phyloP scores from a whole-genome alignment of 2,329 filamentous ascomycete genomes.

The Aaosphaeria arxii region DNA sequence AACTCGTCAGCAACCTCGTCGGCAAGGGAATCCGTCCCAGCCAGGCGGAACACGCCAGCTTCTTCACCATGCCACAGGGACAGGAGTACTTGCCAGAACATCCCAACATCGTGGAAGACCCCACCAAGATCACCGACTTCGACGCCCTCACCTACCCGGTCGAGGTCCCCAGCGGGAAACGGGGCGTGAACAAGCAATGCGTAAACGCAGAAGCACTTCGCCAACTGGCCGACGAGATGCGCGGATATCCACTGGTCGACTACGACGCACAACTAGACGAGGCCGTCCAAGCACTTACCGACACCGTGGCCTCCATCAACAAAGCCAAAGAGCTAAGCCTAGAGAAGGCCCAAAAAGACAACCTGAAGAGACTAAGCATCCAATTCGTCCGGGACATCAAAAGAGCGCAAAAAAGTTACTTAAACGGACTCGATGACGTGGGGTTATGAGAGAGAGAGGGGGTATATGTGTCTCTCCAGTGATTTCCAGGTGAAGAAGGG shows the following conservation, averaged over 20 bases:
- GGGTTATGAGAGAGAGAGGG: too few relatives aligned
- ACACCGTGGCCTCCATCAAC: background rate
- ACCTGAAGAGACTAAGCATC: too few relatives aligned
- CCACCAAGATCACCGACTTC: background rate
- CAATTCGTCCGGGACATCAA: too few relatives aligned
- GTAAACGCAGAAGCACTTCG: background rate
- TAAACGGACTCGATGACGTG: too few relatives aligned
- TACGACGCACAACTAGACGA: background rate
- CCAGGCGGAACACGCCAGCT: background rate
- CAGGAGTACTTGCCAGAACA: conserved; percentile 3
- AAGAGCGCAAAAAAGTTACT: too few relatives aligned
- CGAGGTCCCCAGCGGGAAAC: background rate
- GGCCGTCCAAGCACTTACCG: background rate
- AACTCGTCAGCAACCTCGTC: too few relatives aligned
- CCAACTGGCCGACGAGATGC: background rate
- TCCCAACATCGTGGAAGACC: conserved; percentile 1
- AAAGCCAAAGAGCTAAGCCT: too few relatives aligned
- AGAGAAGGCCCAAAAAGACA: too few relatives aligned
- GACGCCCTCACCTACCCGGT: conserved; percentile 4
- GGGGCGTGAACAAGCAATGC: background rate
- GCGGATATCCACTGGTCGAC: too few relatives aligned
- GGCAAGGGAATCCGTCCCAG: background rate
- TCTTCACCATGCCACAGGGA: background rate
- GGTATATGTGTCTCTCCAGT: too few relatives aligned
- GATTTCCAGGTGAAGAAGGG: too few relatives aligned